phyloP scores from a whole-genome alignment of 2,329 filamentous ascomycete genomes.

The Trichoderma sp. region DNA sequence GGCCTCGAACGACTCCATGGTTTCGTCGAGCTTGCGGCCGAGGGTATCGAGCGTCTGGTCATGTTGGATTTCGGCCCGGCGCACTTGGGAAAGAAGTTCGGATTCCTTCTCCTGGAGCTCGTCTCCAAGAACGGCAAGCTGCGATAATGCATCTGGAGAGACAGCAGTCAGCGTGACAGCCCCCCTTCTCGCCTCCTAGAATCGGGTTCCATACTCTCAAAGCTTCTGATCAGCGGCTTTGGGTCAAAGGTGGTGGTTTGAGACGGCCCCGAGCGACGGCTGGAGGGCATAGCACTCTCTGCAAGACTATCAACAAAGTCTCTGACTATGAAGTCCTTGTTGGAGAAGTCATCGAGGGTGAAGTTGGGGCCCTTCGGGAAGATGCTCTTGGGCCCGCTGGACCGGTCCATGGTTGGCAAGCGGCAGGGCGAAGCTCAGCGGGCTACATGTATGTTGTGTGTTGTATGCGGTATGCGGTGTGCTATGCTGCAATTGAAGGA shows the following conservation, averaged over 20 bases:
- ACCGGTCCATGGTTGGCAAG: slow-evolving; percentile 40
- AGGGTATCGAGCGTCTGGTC: slow-evolving; percentile 85
- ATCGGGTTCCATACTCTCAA: slow-evolving; percentile 60
- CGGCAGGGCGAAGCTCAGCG: slow-evolving; percentile 19
- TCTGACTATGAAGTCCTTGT: slow-evolving; percentile 93
- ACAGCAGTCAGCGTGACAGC: background rate
- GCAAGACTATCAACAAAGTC: slow-evolving; percentile 95
- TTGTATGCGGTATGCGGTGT: background rate
- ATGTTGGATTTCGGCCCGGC: slow-evolving; percentile 87
- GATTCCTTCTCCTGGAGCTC: slow-evolving; percentile 89
- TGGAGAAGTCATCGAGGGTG: slow-evolving; percentile 82
- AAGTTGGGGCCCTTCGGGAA: slow-evolving; percentile 80
- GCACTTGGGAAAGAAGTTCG: slow-evolving; percentile 83
- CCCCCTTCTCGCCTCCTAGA: background rate
- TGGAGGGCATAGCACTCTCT: slow-evolving; percentile 74
- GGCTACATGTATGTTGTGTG: slow-evolving; percentile 31
- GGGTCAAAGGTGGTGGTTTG: slow-evolving; percentile 73
- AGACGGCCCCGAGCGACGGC: slow-evolving; percentile 70
- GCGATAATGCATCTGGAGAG: slow-evolving; percentile 57
- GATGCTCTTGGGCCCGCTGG: slow-evolving; percentile 57
- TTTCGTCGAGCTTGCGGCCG: slow-evolving; percentile 84
- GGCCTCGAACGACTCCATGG: slow-evolving; percentile 86
- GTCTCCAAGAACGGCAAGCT: slow-evolving; percentile 68
- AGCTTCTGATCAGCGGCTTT: slow-evolving; percentile 92
- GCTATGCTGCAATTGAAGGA: background rate